These are phyloP conservation scores for Vigna mungo DNA, from an alignment of 306 rosid genomes.

Conservation along the genomic window DNA sequence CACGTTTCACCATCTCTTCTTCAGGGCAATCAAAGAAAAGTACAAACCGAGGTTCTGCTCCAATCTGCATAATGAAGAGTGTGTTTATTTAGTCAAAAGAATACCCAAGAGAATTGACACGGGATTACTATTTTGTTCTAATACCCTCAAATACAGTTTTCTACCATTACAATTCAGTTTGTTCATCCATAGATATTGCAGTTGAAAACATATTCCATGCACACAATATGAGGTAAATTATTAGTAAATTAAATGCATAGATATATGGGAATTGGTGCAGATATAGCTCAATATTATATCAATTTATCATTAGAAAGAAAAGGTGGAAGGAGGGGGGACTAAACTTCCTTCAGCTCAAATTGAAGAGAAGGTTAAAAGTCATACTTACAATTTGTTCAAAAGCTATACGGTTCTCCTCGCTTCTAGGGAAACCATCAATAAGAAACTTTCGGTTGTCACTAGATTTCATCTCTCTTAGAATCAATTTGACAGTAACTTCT, in stretches of 20 bases:
- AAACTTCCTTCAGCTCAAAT: conserved; percentile 21
- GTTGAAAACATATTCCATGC: conserved; percentile 5
- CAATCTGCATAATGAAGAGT: conserved; percentile 57
- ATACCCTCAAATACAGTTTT: conserved; percentile 1
- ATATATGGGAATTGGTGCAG: neutral
- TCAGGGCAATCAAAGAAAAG: conserved; percentile 97
- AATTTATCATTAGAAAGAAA: conserved; percentile 23
- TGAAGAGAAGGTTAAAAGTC: conserved; percentile 37
- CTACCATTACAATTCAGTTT: neutral
- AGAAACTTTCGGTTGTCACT: conserved; percentile 71
- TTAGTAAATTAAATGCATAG: conserved; percentile 9
- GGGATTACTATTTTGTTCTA: conserved; percentile 20
- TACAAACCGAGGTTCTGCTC: conserved; percentile 80
- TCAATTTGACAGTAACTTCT: conserved; percentile 75
- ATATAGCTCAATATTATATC: conserved; percentile 40
- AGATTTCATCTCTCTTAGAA: conserved; percentile 81
- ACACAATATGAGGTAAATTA: conserved; percentile 27
- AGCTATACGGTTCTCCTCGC: conserved; percentile 87
- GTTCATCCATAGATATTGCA: conserved; percentile 29
- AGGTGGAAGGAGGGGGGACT: neutral
- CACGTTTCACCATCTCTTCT: conserved; percentile 94
- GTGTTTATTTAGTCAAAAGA: conserved; percentile 20
- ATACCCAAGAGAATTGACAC: conserved; percentile 14
- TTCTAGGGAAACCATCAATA: conserved; percentile 94
- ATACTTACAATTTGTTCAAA: conserved; percentile 82